These are phyloP conservation scores for Apiospora marii DNA, from an alignment of 2,329 filamentous ascomycete genomes.

Conservation along the genomic window DNA sequence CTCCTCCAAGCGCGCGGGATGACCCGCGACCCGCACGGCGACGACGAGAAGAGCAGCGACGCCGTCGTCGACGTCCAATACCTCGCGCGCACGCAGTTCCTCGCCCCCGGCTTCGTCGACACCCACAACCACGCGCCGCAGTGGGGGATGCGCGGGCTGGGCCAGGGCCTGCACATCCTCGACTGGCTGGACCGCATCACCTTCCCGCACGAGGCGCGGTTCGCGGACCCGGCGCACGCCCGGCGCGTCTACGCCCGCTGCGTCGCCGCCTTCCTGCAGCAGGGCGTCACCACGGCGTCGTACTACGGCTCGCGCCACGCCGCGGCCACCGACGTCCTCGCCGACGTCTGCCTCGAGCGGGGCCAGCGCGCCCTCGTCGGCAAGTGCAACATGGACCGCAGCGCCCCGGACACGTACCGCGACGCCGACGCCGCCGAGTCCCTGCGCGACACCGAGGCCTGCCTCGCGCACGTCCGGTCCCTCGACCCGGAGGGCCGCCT, in stretches of 20 bases:
- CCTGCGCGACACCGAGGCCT: constrained; percentile 55
- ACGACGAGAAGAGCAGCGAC: not conserved
- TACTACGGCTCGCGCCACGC: constrained; percentile 67
- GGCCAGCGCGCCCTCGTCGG: constrained; percentile 68
- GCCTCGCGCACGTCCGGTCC: constrained; percentile 54
- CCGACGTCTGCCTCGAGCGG: constrained; percentile 58
- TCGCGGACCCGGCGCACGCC: constrained; percentile 62
- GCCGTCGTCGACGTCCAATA: constrained; percentile 32
- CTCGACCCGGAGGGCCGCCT: constrained; percentile 54
- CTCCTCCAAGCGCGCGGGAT: not conserved
- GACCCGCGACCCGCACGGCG: not conserved
- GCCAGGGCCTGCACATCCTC: constrained; percentile 54
- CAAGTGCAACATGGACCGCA: constrained; percentile 69
- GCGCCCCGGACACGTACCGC: constrained; percentile 61
- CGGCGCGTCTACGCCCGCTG: constrained; percentile 57
- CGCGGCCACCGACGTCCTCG: constrained; percentile 63
- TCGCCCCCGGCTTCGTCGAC: constrained; percentile 69
- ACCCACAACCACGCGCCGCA: constrained; percentile 74
- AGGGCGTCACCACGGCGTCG: constrained; percentile 68
- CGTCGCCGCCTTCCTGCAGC: constrained; percentile 65
- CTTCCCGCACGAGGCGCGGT: constrained; percentile 70
- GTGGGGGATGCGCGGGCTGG: constrained; percentile 55
- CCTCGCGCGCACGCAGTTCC: constrained; percentile 55
- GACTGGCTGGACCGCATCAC: constrained; percentile 69
- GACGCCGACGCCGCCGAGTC: constrained; percentile 57